Evolutionary conservation across 2,329 filamentous ascomycete genomes (phyloP), one percentile per base, ranked within the genome.

Genomic region (Fusarium denticulatum): DNA sequence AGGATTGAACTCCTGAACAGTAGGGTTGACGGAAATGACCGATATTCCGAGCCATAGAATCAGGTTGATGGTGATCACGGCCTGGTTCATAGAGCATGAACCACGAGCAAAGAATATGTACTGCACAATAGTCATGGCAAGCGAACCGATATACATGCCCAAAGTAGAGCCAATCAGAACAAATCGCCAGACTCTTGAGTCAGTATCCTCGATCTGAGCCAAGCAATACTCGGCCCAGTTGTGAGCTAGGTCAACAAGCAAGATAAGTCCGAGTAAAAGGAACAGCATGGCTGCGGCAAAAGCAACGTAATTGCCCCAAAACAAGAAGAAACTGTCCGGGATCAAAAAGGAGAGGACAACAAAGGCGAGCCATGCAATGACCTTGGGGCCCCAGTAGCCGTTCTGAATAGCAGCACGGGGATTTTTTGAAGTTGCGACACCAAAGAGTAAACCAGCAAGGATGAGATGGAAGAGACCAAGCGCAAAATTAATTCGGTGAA

Each of bases 311-410:
- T 97, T 97, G 72, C 96, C 96, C 92, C 95, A 99, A 74, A 97
- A 90, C 79, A 97, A 90, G 85, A 98, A 98, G 87, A 99, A 98
- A 34, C 86, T 87, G 80, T 99, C 96, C 22, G 96, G 96, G 64
- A 99, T 98, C 79, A 99, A 90, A 86, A 98, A 99, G 32, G 95
- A 97, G 66, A 97, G 81, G 67, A 98, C 94, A 68, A 98, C 91
- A 75, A 98, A 89, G 20, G 88, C 90, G 56, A 98, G 81, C 96
- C 96, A 99, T 59, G 91, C 90, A 68, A 98, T 90, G 66, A 99
- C 88, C 85, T 99, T 99, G 50, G 96, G 96, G 4, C 95, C 96
- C 96, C 96, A 99, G 83, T 94, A 99, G n/a, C 96, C 96, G 84
- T 99, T 99, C 81, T 99, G 96, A 60, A 99, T 89, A 24, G 91